Percentiles rank a stretch among this genome's conserved stretches.
Conservation (phyloP, 257 asterid genomes). For the Solanum pinnatisectum region DNA sequence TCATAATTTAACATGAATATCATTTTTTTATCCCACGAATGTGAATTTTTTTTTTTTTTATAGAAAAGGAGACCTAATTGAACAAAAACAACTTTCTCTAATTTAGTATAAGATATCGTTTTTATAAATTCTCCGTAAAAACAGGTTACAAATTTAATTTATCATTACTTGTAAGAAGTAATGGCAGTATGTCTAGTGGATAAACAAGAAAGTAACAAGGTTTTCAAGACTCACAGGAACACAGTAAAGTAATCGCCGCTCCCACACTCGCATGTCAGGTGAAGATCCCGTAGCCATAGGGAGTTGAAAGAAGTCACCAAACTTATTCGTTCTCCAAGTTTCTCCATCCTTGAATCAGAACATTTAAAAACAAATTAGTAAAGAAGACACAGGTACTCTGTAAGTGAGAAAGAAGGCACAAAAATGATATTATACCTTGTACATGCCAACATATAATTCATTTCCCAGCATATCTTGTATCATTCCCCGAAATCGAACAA, state of each 20-base stretch:
- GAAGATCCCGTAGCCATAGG: conserved; percentile 47
- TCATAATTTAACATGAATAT: neutral
- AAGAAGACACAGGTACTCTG: neutral
- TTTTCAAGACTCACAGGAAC: conserved; percentile 48
- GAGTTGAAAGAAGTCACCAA: conserved; percentile 48
- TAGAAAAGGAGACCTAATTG: neutral
- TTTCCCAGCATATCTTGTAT: conserved; percentile 86
- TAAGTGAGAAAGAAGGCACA: neutral
- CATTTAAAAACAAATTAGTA: neutral
- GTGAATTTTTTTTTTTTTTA: no score
- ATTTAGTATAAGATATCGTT: neutral
- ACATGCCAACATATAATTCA: conserved; percentile 80
- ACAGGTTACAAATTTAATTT: neutral
- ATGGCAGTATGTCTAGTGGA: neutral
- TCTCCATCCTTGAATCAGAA: conserved; percentile 49
- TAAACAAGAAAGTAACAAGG: neutral
- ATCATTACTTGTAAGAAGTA: neutral
- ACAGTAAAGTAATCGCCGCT: conserved; percentile 76
- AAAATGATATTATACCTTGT: conserved; percentile 41
- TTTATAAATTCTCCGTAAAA: neutral
- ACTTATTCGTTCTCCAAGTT: conserved; percentile 81
- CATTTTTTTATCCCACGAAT: neutral
- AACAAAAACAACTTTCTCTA: neutral
- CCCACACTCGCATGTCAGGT: conserved; percentile 64
- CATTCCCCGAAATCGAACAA: conserved; percentile 89